phyloP scores from a whole-genome alignment of 345 rosid genomes.

The Trapa incisa region DNA sequence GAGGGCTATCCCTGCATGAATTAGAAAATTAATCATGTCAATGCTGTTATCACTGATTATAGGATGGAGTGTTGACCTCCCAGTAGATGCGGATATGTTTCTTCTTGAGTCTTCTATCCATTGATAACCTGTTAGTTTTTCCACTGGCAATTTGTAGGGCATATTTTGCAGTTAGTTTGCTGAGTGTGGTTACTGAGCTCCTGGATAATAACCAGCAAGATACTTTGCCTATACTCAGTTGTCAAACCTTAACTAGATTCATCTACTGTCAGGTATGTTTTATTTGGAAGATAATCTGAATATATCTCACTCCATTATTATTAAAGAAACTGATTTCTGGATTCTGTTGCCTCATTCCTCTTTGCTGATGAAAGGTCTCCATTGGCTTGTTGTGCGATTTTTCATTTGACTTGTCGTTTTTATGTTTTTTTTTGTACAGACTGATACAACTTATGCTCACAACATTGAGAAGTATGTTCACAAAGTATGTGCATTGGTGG shows the following conservation, averaged over 20 bases:
- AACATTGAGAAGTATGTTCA: constrained; percentile 60
- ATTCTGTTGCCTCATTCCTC: neutral
- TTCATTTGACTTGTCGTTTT: neutral
- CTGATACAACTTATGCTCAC: constrained; percentile 66
- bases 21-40: neutral
- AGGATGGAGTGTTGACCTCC: neutral
- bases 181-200: constrained; percentile 63
- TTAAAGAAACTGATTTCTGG: neutral
- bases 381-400: neutral
- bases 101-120: neutral
- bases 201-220: constrained; percentile 67
- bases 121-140: neutral
- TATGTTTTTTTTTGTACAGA: constrained; percentile 27
- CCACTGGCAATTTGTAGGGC: constrained; percentile 36
- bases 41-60: neutral
- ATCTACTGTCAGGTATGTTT: constrained; percentile 64
- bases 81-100: neutral
- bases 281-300: neutral
- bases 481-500: constrained; percentile 57
- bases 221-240: constrained; percentile 54
- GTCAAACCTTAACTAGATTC: constrained; percentile 74
- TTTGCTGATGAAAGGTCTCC: neutral
- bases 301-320: neutral
- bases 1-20: neutral
- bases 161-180: constrained; percentile 67